Evolutionary conservation across 148 eudicot species (phyloP), one percentile per base, ranked within the genome.

Genomic region (Chenopodium suecicum): DNA sequence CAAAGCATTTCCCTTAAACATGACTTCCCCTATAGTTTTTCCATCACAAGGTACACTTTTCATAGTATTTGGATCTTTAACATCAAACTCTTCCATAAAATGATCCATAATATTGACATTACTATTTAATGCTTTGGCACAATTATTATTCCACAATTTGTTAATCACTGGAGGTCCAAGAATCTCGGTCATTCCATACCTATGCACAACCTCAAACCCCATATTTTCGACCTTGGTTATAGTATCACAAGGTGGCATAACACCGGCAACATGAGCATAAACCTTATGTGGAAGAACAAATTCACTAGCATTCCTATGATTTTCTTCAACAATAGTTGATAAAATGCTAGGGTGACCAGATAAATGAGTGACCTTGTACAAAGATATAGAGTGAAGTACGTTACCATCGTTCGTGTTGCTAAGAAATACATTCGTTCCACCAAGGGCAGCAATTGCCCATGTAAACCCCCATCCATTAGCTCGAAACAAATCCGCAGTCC

Each of bases 401-500:
- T 60, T 50, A 34, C 4, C 7, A 2, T 65, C 3, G 0, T 65
- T 48, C 34, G 19, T 62, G 66, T 67, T 37, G 14, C 31, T 60
- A 37, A 46, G 80, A 34, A 62, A 74, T 37, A 82, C 76, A 70
- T 76, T 82, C 1, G 80, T 82, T 20, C 84, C 84, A 70, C 80
- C 80, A 44, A 82, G 63, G 20, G 80, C 76, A 19, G 79, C 70
- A 41, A 76, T 71, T 0, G 75, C 84, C 84, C 84, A 82, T 11
- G n/a, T 76, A 68, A 76, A 82, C 25, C 84, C 84, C 84, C 84
- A 82, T 27, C 80, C 80, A 41, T 82, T 82, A 56, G 84, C 84
- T 56, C 84, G 80, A 77, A 82, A 82, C 80, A 82, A 76, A 44
- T 82, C 84, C 9, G 84, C 84, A 19, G 80, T 82, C 84, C 84